Evolutionary conservation across 257 asterid species (phyloP).

Genomic region (Nicotiana tabacum): DNA sequence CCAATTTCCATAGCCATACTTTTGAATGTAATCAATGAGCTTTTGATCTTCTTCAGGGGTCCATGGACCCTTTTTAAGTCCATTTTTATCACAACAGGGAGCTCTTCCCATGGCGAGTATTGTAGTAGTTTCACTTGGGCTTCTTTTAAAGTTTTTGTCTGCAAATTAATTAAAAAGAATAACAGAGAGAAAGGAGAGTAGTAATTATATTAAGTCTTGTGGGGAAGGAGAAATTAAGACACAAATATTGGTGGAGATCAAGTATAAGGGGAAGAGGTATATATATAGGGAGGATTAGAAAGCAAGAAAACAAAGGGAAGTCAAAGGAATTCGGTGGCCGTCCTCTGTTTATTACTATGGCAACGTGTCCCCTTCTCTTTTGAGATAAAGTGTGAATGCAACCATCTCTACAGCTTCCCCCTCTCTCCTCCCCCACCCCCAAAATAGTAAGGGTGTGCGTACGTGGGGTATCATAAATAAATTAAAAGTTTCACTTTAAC

Average conservation of each 20-base stretch:
- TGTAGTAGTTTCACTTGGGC: constrained; percentile 11
- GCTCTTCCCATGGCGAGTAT: constrained; percentile 53
- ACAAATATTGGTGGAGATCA: constrained; percentile 6
- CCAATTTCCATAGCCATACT: constrained; percentile 76
- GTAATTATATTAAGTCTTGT: not conserved
- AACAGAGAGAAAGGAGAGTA: not conserved
- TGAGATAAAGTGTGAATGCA: constrained; percentile 23
- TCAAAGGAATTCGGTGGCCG: constrained; percentile 57
- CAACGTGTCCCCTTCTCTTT: constrained; percentile 64
- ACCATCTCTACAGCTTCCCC: not conserved
- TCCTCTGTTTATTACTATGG: constrained; percentile 54
- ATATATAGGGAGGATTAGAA: constrained; percentile 9
- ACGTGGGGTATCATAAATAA: not conserved
- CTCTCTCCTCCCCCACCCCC: not conserved
- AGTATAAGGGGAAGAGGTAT: not conserved
- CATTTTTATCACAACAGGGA: constrained; percentile 79
- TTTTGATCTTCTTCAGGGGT: constrained; percentile 76
- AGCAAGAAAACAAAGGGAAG: not conserved
- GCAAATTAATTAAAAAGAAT: not conserved
- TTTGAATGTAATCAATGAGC: constrained; percentile 57
- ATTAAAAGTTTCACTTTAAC: no score
- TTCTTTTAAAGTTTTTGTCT: not conserved
- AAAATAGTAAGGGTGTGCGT: not conserved
- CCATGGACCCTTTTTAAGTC: constrained; percentile 91
- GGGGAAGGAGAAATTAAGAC: not conserved